Percentiles rank a stretch among this genome's conserved stretches.
These are phyloP conservation scores for Leccinum incarnatum DNA, from an alignment of 768 basidiomycete genomes.

Conservation along the genomic window DNA sequence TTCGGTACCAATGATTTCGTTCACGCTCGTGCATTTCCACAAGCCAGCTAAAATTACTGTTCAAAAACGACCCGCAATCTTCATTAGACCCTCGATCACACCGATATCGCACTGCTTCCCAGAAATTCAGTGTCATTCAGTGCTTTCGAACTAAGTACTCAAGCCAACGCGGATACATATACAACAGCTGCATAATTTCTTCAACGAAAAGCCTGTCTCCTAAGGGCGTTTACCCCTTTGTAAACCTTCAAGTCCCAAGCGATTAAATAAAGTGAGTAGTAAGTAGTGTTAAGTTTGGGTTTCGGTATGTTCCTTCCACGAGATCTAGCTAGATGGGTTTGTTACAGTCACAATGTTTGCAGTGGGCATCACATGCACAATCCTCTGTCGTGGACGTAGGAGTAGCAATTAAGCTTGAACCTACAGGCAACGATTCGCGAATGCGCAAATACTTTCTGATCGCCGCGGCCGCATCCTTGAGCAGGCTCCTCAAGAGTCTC, in stretches of 20 bases:
- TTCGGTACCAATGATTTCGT: not conserved
- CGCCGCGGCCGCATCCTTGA: conserved; percentile 19
- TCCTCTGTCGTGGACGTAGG: not conserved
- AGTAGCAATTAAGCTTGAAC: not conserved
- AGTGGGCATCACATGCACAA: not conserved
- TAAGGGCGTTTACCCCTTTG: not conserved
- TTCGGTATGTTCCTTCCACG: not conserved
- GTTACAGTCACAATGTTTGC: not conserved
- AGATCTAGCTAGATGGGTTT: not conserved
- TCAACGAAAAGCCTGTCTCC: not conserved
- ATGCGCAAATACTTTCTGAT: conserved; percentile 11
- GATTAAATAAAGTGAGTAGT: not conserved
- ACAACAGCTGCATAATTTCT: not conserved
- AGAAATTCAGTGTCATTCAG: not conserved
- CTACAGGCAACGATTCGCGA: not conserved
- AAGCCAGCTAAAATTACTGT: not conserved
- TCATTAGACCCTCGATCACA: not conserved
- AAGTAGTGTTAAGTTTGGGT: not conserved
- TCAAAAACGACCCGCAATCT: not conserved
- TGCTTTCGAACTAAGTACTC: not conserved
- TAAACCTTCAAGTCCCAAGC: not conserved
- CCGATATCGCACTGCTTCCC: not conserved
- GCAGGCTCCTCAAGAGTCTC: conserved; percentile 4
- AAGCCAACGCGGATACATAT: not conserved
- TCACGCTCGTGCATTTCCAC: not conserved